Conservation (phyloP, 1,139 yeast species). For the Suhomyces terraborum region DNA sequence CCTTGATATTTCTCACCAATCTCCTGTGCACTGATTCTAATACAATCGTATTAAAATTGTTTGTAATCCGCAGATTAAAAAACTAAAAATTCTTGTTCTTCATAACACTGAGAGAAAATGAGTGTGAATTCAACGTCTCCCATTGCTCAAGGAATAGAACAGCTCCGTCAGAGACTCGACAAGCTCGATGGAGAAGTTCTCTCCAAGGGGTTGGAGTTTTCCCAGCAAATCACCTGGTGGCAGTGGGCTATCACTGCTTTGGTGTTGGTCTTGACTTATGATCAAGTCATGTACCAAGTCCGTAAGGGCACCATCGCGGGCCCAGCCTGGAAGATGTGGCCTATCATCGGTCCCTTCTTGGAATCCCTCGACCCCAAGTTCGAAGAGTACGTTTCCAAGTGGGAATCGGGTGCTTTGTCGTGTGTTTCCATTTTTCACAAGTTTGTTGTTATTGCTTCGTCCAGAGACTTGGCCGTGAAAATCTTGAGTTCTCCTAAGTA, state of each 20-base stretch:
- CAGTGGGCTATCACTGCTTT: slow-evolving; percentile 54
- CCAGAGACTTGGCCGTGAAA: slow-evolving; percentile 88
- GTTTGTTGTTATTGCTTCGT: slow-evolving; percentile 92
- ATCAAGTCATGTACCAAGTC: slow-evolving; percentile 75
- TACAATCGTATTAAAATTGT: neutral
- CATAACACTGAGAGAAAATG: slow-evolving; percentile 3
- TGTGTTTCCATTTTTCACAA: slow-evolving; percentile 98
- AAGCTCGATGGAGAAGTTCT: slow-evolving; percentile 10
- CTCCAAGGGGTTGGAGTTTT: slow-evolving; percentile 10
- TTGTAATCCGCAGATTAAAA: slow-evolving; percentile 1
- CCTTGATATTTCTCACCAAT: neutral
- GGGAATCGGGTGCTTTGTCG: slow-evolving; percentile 92
- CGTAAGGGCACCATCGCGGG: slow-evolving; percentile 91
- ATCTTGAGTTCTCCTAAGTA: slow-evolving; percentile 80
- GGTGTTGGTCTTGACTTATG: slow-evolving; percentile 61
- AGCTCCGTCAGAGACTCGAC: slow-evolving; percentile 11
- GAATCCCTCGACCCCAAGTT: slow-evolving; percentile 96
- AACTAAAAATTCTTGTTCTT: slow-evolving; percentile 3
- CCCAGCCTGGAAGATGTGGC: slow-evolving; percentile 84
- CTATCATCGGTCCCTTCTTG: slow-evolving; percentile 92
- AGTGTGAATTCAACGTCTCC: slow-evolving; percentile 21
- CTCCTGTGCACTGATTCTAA: slow-evolving; percentile 3
- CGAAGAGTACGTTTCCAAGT: slow-evolving; percentile 87
- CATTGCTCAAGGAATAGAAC: slow-evolving; percentile 16
- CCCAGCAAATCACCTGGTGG: slow-evolving; percentile 38